Conservation (phyloP, 768 basidiomycete genomes). For the Termitomyces sp. region DNA sequence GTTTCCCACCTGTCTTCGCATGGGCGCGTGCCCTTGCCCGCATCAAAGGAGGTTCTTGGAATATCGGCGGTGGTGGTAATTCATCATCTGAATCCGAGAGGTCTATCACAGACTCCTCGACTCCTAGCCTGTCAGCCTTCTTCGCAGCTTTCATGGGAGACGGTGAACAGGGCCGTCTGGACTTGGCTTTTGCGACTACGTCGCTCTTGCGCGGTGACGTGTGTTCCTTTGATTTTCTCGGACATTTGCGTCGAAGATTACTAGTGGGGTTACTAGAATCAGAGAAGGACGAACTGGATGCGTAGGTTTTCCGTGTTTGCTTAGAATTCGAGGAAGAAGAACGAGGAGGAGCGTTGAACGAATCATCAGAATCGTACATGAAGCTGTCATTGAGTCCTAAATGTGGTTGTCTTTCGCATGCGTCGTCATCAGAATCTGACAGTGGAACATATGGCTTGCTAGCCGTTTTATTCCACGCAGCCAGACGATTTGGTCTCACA, state of each 20-base stretch:
- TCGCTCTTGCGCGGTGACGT: constrained; percentile 10
- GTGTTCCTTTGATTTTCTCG: constrained; percentile 14
- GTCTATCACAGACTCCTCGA: constrained; percentile 21
- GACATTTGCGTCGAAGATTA: constrained; percentile 11
- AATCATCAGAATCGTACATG: constrained; percentile 12
- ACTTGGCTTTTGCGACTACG: neutral
- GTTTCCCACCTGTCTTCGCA: constrained; percentile 1
- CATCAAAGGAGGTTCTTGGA: constrained; percentile 6
- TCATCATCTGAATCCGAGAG: constrained; percentile 33
- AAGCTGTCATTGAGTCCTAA: constrained; percentile 2
- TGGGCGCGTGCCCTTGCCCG: constrained; percentile 10
- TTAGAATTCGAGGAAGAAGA: neutral
- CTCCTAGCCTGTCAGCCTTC: neutral
- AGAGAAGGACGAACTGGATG: constrained; percentile 12
- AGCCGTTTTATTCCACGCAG: neutral
- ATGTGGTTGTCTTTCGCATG: neutral
- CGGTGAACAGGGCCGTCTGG: constrained; percentile 1
- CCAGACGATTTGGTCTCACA: constrained; percentile 7
- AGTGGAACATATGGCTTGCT: constrained; percentile 1
- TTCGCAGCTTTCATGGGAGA: neutral
- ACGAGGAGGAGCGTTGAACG: neutral
- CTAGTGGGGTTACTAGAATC: constrained; percentile 11
- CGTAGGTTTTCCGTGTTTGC: constrained; percentile 2
- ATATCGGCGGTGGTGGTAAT: neutral
- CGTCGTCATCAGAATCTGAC: constrained; percentile 11